phyloP scores from a whole-genome alignment of 345 rosid species.

The Eucalyptus erythrocorys region DNA sequence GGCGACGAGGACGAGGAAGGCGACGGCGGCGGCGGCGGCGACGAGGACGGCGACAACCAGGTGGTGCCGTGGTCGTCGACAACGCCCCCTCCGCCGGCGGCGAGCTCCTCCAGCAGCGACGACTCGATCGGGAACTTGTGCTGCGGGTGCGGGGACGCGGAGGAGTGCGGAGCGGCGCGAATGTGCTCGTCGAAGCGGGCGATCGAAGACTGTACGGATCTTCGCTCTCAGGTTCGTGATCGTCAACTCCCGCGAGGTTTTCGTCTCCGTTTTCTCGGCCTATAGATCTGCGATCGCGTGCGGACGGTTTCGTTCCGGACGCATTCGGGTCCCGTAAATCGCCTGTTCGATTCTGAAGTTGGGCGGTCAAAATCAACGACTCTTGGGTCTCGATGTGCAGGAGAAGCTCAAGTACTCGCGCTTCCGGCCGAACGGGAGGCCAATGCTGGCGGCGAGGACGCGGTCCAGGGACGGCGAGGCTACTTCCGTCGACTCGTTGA shows the following conservation, averaged over 20 bases:
- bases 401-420: background rate
- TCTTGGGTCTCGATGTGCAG: background rate
- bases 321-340: background rate
- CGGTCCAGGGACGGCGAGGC: conserved; percentile 3
- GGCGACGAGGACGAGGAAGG: background rate
- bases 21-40: background rate
- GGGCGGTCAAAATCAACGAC: background rate
- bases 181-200: conserved; percentile 6
- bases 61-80: conserved; percentile 42
- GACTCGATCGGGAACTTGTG: background rate
- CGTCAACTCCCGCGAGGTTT: background rate
- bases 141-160: background rate
- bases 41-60: conserved; percentile 35
- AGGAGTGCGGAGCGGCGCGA: background rate
- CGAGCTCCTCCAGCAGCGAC: conserved; percentile 21
- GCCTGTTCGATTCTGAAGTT: background rate
- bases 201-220: conserved; percentile 8
- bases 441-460: background rate
- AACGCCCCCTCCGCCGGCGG: conserved; percentile 23
- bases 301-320: background rate
- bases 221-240: conserved; percentile 10
- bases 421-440: background rate
- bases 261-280: background rate
- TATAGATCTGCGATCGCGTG: background rate
- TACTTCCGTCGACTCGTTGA: background rate